phyloP scores from a whole-genome alignment of 2,329 filamentous ascomycete species.

The Ophiostoma ulmi region DNA sequence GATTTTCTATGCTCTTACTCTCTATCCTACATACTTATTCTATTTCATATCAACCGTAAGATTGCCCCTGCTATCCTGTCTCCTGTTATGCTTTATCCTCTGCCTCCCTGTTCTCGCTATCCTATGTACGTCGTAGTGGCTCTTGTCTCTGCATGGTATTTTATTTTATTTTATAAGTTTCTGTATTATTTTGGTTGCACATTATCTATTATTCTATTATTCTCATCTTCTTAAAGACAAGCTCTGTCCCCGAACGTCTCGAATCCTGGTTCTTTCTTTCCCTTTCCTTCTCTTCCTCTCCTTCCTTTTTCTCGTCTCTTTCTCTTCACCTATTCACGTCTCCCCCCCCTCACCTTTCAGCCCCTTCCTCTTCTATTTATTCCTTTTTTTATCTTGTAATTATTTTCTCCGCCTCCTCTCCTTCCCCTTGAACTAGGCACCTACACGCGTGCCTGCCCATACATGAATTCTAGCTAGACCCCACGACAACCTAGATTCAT shows the following conservation, averaged over 20 bases:
- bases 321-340: neutral
- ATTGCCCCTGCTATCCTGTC: neutral
- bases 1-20: neutral
- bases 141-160: conserved; percentile 1
- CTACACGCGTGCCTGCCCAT: neutral
- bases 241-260: conserved; percentile 16
- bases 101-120: conserved; percentile 12
- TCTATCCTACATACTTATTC: conserved; percentile 4
- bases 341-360: neutral
- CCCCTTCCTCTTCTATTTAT: neutral
- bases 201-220: conserved; percentile 13
- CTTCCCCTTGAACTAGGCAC: neutral
- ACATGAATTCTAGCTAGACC: neutral
- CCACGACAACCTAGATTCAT: neutral
- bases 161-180: neutral
- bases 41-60: conserved; percentile 15
- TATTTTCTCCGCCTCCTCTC: neutral
- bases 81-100: conserved; percentile 1
- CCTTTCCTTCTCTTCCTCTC: neutral
- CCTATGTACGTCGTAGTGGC: conserved; percentile 12
- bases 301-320: neutral
- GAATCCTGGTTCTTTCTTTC: conserved; percentile 9
- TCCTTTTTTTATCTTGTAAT: neutral
- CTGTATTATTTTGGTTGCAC: neutral
- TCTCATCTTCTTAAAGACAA: conserved; percentile 15